A percentile compares a stretch with the other conserved stretches of the same genome.
Evolutionary conservation across 2,329 filamentous ascomycete genomes (phyloP).

Genomic region (Pseudovirgaria hyperparasitica): DNA sequence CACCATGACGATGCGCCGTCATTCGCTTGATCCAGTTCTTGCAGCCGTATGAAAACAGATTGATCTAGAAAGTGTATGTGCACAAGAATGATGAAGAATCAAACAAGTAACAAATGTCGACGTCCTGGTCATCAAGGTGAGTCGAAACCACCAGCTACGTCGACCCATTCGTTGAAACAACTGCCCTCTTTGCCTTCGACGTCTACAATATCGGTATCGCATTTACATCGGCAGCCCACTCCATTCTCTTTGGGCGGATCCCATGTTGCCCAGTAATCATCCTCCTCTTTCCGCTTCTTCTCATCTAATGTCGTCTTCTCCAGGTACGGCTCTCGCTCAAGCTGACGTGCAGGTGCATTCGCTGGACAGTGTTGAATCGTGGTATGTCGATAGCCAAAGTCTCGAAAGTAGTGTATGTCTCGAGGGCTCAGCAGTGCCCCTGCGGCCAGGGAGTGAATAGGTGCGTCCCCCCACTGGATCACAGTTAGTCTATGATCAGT

Average conservation of each 20-base stretch:
- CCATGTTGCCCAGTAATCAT: constrained; percentile 87
- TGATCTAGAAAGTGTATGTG: constrained; percentile 10
- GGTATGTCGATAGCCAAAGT: constrained; percentile 95
- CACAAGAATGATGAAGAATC: constrained; percentile 11
- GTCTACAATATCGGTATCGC: constrained; percentile 93
- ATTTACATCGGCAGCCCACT: constrained; percentile 90
- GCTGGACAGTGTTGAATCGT: constrained; percentile 98
- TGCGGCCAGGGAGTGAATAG: constrained; percentile 92
- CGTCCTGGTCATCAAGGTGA: constrained; percentile 33
- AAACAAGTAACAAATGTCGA: constrained; percentile 9
- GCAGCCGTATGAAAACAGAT: constrained; percentile 5
- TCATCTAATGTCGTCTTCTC: constrained; percentile 72
- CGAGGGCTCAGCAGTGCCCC: constrained; percentile 68
- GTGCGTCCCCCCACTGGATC: constrained; percentile 86
- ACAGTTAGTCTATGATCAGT: constrained; percentile 22
- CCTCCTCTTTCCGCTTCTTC: constrained; percentile 78
- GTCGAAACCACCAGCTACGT: constrained; percentile 89
- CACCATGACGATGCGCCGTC: constrained; percentile 8
- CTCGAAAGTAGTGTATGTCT: constrained; percentile 97
- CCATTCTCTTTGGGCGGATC: constrained; percentile 89
- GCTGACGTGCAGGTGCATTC: constrained; percentile 80
- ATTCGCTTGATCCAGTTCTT: background rate
- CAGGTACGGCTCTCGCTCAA: constrained; percentile 66
- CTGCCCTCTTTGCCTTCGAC: constrained; percentile 96
- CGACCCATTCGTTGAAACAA: constrained; percentile 91